These are phyloP conservation scores for Alternaria burnsii DNA, from an alignment of 2,329 filamentous ascomycete species.

Conservation along the genomic window DNA sequence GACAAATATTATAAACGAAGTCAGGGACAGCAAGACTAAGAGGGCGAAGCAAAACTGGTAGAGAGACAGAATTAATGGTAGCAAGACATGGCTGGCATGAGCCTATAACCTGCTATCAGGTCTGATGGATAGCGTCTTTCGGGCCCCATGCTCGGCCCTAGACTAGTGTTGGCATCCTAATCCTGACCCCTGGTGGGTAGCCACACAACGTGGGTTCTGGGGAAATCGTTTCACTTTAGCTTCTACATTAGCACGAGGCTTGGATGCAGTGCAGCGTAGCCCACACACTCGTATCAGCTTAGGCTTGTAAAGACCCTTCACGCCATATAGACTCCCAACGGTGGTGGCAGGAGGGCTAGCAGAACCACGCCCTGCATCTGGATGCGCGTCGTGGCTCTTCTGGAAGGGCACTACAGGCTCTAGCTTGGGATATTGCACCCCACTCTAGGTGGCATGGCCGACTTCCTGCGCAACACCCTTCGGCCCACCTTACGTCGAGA, in stretches of 20 bases:
- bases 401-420: conserved; percentile 32
- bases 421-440: conserved; percentile 29
- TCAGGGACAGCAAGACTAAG: conserved; percentile 22
- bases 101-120: conserved; percentile 49
- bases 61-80: conserved; percentile 31
- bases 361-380: conserved; percentile 29
- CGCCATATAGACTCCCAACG: conserved; percentile 24
- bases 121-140: conserved; percentile 40
- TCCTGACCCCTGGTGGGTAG: conserved; percentile 41
- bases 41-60: conserved; percentile 22
- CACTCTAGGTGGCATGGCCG: conserved; percentile 27
- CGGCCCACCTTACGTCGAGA: conserved; percentile 32
- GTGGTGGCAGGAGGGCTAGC: conserved; percentile 26
- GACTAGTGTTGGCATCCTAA: conserved; percentile 39
- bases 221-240: conserved; percentile 50
- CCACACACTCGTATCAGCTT: conserved; percentile 21
- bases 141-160: conserved; percentile 34
- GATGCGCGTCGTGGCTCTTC: conserved; percentile 27
- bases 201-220: conserved; percentile 50
- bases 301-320: conserved; percentile 14
- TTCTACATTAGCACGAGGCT: conserved; percentile 29
- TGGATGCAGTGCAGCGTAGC: conserved; percentile 28
- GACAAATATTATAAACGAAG: conserved; percentile 26
- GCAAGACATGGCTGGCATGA: conserved; percentile 44
- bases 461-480: conserved; percentile 31